Evolutionary conservation across 2,329 filamentous ascomycete species (phyloP).

Genomic region (Hypoxylon sp.): DNA sequence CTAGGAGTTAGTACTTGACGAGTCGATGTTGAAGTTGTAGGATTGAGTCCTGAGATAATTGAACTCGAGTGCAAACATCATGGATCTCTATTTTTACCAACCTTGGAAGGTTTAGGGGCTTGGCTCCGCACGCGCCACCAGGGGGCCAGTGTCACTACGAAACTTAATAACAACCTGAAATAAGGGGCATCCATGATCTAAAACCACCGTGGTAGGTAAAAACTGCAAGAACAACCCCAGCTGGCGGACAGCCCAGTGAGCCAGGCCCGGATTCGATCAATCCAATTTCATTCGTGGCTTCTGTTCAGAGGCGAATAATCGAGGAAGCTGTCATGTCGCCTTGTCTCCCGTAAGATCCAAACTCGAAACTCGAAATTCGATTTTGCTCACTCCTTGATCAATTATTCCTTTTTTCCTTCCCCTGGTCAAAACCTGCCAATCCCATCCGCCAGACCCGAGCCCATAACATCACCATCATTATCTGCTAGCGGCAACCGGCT

Average conservation of each 20-base stretch:
- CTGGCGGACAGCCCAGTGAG: slow-evolving; percentile 14
- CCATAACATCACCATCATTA: slow-evolving; percentile 37
- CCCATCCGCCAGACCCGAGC: slow-evolving; percentile 29
- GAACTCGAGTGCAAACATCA: background rate
- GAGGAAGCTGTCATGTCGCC: slow-evolving; percentile 19
- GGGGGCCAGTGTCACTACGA: slow-evolving; percentile 11
- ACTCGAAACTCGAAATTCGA: slow-evolving; percentile 19
- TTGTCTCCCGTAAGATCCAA: slow-evolving; percentile 11
- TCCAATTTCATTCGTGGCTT: slow-evolving; percentile 31
- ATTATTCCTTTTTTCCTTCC: slow-evolving; percentile 4
- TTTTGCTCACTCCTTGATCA: slow-evolving; percentile 23
- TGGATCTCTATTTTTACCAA: slow-evolving; percentile 31
- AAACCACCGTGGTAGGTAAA: too few relatives aligned
- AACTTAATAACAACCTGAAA: slow-evolving; percentile 36
- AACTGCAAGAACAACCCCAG: slow-evolving; percentile 27
- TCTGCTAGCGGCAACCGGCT: slow-evolving; percentile 23
- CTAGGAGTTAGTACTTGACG: background rate
- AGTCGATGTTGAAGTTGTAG: slow-evolving; percentile 5
- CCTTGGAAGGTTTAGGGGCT: slow-evolving; percentile 19
- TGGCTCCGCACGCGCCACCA: slow-evolving; percentile 21
- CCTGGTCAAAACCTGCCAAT: slow-evolving; percentile 27
- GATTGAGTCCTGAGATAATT: background rate
- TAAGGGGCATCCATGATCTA: slow-evolving; percentile 39
- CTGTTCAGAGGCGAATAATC: slow-evolving; percentile 24
- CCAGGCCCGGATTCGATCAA: slow-evolving; percentile 8